Evolutionary conservation across 345 rosid genomes (phyloP).

Genomic region (Passiflora organensis): DNA sequence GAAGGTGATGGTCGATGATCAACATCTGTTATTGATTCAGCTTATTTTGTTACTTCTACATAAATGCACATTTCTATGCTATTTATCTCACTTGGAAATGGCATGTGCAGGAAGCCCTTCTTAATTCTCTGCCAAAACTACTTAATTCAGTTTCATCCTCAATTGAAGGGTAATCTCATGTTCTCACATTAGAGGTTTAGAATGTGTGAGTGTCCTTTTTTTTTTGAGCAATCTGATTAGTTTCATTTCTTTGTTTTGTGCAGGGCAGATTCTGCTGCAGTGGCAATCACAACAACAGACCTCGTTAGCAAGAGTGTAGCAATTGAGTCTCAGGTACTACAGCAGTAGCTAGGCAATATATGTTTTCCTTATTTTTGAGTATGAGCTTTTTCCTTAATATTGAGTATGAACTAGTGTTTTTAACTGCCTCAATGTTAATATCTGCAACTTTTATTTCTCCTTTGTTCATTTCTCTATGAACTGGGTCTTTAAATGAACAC

Average conservation of each 20-base stretch:
- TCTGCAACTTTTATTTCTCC: neutral
- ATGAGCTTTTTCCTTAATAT: neutral
- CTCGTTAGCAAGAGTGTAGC: slow-evolving; percentile 98
- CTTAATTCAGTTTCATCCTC: slow-evolving; percentile 57
- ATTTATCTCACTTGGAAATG: slow-evolving; percentile 2
- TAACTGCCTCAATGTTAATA: neutral
- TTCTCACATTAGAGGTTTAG: slow-evolving; percentile 4
- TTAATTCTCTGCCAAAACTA: slow-evolving; percentile 68
- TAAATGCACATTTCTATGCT: neutral
- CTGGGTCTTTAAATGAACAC: neutral
- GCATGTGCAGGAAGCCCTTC: slow-evolving; percentile 63
- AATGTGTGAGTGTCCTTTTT: neutral
- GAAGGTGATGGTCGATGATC: slow-evolving; percentile 40
- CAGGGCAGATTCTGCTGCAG: slow-evolving; percentile 96
- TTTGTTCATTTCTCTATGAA: neutral
- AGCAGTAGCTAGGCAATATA: neutral
- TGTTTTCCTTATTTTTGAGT: neutral
- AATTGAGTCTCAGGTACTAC: slow-evolving; percentile 59
- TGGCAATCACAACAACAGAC: slow-evolving; percentile 95
- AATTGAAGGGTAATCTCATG: slow-evolving; percentile 47
- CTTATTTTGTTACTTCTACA: slow-evolving; percentile 6
- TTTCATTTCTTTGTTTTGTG: slow-evolving; percentile 19
- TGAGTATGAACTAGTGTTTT: too few relatives aligned
- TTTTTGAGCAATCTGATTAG: neutral
- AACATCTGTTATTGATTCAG: neutral